A percentile compares a stretch with the other conserved stretches of the same genome.
Conservation (phyloP, 2,329 filamentous ascomycete species). For the Remersonia thermophila region DNA sequence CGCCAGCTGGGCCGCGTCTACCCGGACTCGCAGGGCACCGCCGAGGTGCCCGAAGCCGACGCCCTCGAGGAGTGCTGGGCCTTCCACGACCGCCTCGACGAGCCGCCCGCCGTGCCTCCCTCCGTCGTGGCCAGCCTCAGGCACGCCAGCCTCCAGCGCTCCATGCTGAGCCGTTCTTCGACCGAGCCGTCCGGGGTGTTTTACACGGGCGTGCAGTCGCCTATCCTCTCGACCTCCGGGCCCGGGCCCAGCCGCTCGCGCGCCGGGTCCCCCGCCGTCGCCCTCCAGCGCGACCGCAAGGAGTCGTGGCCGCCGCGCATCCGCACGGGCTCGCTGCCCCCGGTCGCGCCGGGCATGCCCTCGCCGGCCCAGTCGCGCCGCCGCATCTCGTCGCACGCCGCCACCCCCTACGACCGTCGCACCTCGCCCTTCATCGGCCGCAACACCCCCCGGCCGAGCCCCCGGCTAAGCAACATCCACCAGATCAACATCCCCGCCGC, state of each 20-base stretch:
- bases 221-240: conserved; percentile 22
- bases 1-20: conserved; percentile 49
- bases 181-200: conserved; percentile 31
- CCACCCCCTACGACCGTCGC: conserved; percentile 24
- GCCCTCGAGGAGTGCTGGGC: conserved; percentile 55
- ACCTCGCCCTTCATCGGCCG: conserved; percentile 25
- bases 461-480: conserved; percentile 10
- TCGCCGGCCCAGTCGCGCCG: conserved; percentile 32
- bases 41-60: conserved; percentile 46
- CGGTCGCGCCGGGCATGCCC: conserved; percentile 24
- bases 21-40: conserved; percentile 28
- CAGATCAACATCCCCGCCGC: conserved; percentile 25
- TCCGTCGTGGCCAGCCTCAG: conserved; percentile 30
- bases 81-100: conserved; percentile 53
- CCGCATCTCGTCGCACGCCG: conserved; percentile 32
- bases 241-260: conserved; percentile 26
- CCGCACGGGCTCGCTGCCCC: conserved; percentile 42
- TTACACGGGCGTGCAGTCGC: conserved; percentile 25
- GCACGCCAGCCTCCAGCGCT: conserved; percentile 27
- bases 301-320: conserved; percentile 34
- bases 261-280: conserved; percentile 26
- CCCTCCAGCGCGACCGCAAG: conserved; percentile 26
- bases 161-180: conserved; percentile 24
- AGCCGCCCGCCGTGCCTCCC: conserved; percentile 32
- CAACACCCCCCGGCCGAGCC: conserved; percentile 20